A percentile compares a stretch with the other conserved stretches of the same genome.
Conservation (phyloP, 2,329 filamentous ascomycete species). For the Fusarium xylarioides region DNA sequence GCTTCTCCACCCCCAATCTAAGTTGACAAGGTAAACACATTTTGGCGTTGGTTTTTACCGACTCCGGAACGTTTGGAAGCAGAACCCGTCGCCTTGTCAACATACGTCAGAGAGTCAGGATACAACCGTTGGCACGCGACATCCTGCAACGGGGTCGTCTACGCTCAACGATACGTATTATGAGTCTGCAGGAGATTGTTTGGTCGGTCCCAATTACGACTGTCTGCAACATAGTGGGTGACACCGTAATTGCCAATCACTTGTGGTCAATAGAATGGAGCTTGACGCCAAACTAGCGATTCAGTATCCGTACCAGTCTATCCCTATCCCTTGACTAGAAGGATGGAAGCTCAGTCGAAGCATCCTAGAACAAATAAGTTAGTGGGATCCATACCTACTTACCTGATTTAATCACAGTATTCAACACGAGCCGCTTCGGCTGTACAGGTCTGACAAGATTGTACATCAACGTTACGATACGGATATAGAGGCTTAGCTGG, state of each 20-base stretch:
- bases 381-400: background rate
- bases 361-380: slow-evolving; percentile 10
- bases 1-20: slow-evolving; percentile 12
- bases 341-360: slow-evolving; percentile 24
- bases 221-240: slow-evolving; percentile 2
- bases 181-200: slow-evolving; percentile 15
- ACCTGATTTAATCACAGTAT: background rate
- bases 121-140: slow-evolving; percentile 1
- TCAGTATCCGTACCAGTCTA: background rate
- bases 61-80: background rate
- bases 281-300: slow-evolving; percentile 11
- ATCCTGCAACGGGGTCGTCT: background rate
- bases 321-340: background rate
- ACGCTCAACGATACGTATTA: background rate
- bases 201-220: slow-evolving; percentile 15
- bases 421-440: background rate
- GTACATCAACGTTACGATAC: background rate
- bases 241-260: slow-evolving; percentile 24
- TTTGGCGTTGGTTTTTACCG: background rate
- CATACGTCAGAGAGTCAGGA: background rate
- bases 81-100: background rate
- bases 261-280: slow-evolving; percentile 9
- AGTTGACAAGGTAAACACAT: background rate
- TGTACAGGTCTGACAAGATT: background rate
- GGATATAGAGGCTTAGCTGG: background rate